These are phyloP conservation scores for Ophiocordyceps camponoti-saundersi DNA, from an alignment of 2,329 filamentous ascomycete species.

Conservation along the genomic window DNA sequence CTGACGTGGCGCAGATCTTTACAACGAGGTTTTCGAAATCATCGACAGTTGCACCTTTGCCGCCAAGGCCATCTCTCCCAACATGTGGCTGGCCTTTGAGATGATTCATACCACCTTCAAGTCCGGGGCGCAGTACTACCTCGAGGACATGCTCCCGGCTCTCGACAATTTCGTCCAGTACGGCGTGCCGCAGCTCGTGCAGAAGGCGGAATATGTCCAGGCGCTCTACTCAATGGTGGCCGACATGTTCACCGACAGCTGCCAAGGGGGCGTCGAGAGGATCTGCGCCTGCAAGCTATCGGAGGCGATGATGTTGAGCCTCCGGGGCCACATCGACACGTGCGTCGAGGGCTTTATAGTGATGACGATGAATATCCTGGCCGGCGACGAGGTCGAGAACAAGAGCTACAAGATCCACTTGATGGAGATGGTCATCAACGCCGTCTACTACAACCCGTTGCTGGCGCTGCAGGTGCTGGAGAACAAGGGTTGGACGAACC, in stretches of 20 bases:
- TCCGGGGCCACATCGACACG: constrained; percentile 74
- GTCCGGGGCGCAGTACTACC: constrained; percentile 86
- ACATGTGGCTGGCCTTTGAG: constrained; percentile 98
- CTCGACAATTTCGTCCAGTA: constrained; percentile 97
- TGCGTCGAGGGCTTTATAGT: constrained; percentile 79
- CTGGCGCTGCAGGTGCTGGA: constrained; percentile 80
- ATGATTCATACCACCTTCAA: constrained; percentile 96
- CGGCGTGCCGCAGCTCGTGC: constrained; percentile 60
- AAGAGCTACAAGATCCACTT: constrained; percentile 91
- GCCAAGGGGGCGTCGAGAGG: constrained; percentile 82
- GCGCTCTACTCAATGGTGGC: constrained; percentile 88
- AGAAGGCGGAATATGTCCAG: constrained; percentile 73
- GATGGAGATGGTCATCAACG: constrained; percentile 98
- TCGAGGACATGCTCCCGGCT: constrained; percentile 96
- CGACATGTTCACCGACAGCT: constrained; percentile 84
- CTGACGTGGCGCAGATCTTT: constrained; percentile 48
- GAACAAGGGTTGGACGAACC: constrained; percentile 85
- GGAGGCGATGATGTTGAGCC: constrained; percentile 91
- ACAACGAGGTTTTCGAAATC: constrained; percentile 97
- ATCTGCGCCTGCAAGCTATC: constrained; percentile 97
- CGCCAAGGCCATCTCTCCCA: constrained; percentile 84
- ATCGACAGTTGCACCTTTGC: constrained; percentile 98
- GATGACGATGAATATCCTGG: constrained; percentile 73
- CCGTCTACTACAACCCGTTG: constrained; percentile 89
- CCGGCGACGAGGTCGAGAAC: constrained; percentile 60